A percentile compares a stretch with the other conserved stretches of the same genome.
Conservation (phyloP, 805 yeast genomes). For the Saccharomycopsis capsularis region DNA sequence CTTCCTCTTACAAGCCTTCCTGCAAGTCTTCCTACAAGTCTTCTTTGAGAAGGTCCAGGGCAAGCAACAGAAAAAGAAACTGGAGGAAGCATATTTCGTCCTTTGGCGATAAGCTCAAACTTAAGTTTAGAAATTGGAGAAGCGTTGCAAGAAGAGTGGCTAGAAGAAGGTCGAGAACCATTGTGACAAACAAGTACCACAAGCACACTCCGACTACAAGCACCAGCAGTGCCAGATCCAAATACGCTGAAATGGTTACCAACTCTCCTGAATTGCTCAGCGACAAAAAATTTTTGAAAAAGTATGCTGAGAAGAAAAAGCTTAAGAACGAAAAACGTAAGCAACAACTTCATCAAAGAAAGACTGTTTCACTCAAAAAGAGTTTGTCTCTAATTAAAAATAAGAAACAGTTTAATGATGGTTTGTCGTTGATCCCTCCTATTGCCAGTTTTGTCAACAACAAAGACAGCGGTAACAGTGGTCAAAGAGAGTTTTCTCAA, state of each 20-base stretch:
- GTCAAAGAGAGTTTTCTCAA: constrained; percentile 9
- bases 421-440: constrained; percentile 8
- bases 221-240: background rate
- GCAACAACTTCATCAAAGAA: too few species aligned
- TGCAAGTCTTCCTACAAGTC: too few species aligned
- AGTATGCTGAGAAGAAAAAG: constrained; percentile 16
- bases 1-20: too few species aligned
- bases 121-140: constrained; percentile 9
- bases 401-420: constrained; percentile 1
- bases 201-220: background rate
- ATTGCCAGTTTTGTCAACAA: background rate
- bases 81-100: constrained; percentile 2
- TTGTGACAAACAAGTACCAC: background rate
- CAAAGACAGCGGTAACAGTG: background rate
- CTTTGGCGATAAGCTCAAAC: background rate
- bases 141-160: constrained; percentile 1
- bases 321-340: background rate
- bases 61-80: constrained; percentile 1
- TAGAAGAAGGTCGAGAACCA: background rate
- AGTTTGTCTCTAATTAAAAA: background rate
- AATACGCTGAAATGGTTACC: background rate
- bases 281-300: constrained; percentile 3
- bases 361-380: background rate
- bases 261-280: background rate
- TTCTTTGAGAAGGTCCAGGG: constrained; percentile 4